Base-by-base conservation (phyloP, 192 early-diverging fungal species). In the Piromyces sp. region DNA sequence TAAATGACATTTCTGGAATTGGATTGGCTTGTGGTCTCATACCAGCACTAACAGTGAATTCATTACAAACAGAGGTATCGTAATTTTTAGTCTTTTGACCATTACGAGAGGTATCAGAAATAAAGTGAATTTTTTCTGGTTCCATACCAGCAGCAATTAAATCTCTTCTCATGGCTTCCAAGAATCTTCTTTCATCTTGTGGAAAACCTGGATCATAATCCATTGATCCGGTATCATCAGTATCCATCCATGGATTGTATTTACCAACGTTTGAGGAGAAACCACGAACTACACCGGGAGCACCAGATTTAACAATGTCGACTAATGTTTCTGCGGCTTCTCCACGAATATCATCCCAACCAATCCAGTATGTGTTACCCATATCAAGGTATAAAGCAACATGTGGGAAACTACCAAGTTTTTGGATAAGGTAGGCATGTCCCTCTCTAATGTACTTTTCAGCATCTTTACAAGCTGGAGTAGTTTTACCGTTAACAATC, bases 341-440 rank as follows among this genome's bases (percentile, higher is more conserved):
- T 22, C 11, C 13, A 17, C 37, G 28, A 80, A 87, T 89, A 40
- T 78, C 29, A 19, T 38, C 36, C 86, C 86, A 87, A 29, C 86
- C 86, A 19, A 87, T 80, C 86, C 86, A 87, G 80, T 88, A 87
- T 82, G 86, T 88, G 78, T 87, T 87, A 17, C 86, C 86, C 29
- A 78, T 31, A 80, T 87, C 86, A 30, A 87, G 31, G 85, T 87
- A 87, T 58, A 84, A 78, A 30, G 42, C 86, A 19, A 83, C 81
- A 42, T 87, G 88, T 37, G 88, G 42, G 79, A 40, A 26, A 80
- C 30, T 13, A 80, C 80, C 33, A 81, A 87, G 84, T 30, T 87
- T 40, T 36, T 85, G 79, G n/a, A 87, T 33, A 11, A 88, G 87
- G 79, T 87, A 87, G 31, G 87, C 86, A 79, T 89, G 83, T 78